These are phyloP conservation scores for Cutaneotrichosporon arboriforme DNA, from an alignment of 1,284 basidiomycete species.

Conservation along the genomic window DNA sequence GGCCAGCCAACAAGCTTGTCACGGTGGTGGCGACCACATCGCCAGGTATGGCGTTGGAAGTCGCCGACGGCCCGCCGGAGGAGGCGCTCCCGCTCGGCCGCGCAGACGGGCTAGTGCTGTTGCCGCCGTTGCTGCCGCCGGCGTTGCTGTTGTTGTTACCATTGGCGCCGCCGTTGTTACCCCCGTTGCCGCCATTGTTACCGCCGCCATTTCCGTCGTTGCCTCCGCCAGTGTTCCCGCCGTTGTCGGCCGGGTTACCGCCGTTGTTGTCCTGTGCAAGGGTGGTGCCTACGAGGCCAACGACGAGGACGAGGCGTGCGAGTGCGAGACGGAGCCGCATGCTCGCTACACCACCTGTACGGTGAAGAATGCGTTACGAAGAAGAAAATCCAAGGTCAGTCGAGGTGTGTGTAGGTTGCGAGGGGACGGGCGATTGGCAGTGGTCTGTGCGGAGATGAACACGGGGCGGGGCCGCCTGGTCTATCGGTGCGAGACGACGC, in stretches of 20 bases:
- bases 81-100: neutral
- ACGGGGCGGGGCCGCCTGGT: too few species aligned
- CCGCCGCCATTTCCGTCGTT: neutral
- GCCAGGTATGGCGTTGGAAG: conserved; percentile 1
- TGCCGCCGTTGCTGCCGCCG: neutral
- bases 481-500: too few species aligned
- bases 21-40: conserved; percentile 25
- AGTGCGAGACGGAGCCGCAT: conserved; percentile 1
- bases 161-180: neutral
- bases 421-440: too few species aligned
- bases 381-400: too few species aligned
- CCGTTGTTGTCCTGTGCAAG: conserved; percentile 9
- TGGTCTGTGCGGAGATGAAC: too few species aligned
- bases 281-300: neutral
- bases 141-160: neutral
- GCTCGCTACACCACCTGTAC: neutral
- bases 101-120: neutral
- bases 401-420: too few species aligned
- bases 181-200: neutral
- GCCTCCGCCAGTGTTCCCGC: neutral
- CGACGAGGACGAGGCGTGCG: conserved; percentile 1
- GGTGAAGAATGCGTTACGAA: too few species aligned
- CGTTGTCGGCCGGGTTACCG: neutral
- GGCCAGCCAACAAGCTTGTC: conserved; percentile 28
- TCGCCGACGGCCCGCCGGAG: conserved; percentile 3